Conservation (phyloP, 306 rosid genomes). For the Erythrophleum fordii region DNA sequence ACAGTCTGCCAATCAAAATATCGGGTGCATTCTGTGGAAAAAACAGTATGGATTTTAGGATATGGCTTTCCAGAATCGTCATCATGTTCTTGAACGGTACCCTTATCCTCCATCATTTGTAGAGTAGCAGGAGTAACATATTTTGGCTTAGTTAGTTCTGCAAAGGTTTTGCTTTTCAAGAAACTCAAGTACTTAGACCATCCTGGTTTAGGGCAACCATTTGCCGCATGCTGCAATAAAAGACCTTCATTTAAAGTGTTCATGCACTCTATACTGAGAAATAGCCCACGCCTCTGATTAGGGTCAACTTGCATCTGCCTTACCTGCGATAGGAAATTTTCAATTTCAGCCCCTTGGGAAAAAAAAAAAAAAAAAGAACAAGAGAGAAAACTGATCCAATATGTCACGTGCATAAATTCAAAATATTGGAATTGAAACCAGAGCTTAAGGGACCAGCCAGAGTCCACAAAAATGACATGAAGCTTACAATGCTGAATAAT, state of each 20-base stretch:
- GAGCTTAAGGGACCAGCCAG: background rate
- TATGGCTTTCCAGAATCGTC: constrained; percentile 47
- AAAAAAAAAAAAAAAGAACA: background rate
- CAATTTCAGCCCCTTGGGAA: constrained; percentile 7
- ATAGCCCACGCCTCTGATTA: constrained; percentile 61
- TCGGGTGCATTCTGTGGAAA: constrained; percentile 88
- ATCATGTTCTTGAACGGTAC: constrained; percentile 14
- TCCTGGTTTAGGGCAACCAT: constrained; percentile 80
- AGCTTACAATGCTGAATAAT: constrained; percentile 25
- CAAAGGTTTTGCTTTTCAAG: constrained; percentile 80
- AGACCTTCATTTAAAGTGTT: constrained; percentile 90
- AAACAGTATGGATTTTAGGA: constrained; percentile 87
- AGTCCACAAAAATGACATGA: constrained; percentile 9
- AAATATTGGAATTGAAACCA: constrained; percentile 3
- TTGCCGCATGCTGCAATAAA: constrained; percentile 73
- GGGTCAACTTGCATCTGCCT: constrained; percentile 65
- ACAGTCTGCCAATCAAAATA: constrained; percentile 99
- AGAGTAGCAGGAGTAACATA: constrained; percentile 70
- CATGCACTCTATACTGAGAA: constrained; percentile 79
- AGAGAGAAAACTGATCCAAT: constrained; percentile 10
- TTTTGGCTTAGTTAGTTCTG: constrained; percentile 79
- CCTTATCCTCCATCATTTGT: constrained; percentile 56
- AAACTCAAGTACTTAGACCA: constrained; percentile 93
- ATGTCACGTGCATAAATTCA: constrained; percentile 21
- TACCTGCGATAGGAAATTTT: constrained; percentile 59